phyloP scores from a whole-genome alignment of 495 filamentous ascomycete genomes.

The Hypoxylon intermedium region DNA sequence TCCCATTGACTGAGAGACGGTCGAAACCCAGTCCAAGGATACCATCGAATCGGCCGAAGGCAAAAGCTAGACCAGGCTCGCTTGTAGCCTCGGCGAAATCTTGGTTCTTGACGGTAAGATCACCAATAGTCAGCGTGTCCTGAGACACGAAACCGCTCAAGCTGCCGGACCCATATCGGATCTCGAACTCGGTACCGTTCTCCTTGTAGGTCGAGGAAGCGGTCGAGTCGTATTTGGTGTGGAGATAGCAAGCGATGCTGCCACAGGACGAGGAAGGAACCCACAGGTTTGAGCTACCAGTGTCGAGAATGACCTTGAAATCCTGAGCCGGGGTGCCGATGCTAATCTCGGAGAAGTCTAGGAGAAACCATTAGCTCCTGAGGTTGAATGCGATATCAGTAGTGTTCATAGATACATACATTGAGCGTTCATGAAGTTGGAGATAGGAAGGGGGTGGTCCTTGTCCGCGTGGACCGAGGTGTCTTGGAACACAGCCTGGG shows the following conservation, averaged over 20 bases:
- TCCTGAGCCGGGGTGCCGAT: slow-evolving; percentile 90
- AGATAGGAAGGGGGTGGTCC: slow-evolving; percentile 84
- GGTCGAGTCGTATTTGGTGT: slow-evolving; percentile 93
- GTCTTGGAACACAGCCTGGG: slow-evolving; percentile 79
- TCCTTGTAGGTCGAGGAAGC: slow-evolving; percentile 89
- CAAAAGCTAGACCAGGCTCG: slow-evolving; percentile 96
- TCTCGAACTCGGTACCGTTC: slow-evolving; percentile 92
- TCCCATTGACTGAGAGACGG: slow-evolving; percentile 93
- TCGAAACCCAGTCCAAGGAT: slow-evolving; percentile 96
- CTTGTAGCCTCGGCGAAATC: slow-evolving; percentile 93
- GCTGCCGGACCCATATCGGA: slow-evolving; percentile 94
- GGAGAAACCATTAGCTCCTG: slow-evolving; percentile 33
- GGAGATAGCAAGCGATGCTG: slow-evolving; percentile 98
- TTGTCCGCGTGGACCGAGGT: slow-evolving; percentile 68
- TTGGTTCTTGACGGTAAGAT: slow-evolving; percentile 84
- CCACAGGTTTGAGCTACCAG: slow-evolving; percentile 99
- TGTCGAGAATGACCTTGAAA: slow-evolving; percentile 99
- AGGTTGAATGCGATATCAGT: background rate
- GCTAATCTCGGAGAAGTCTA: slow-evolving; percentile 96
- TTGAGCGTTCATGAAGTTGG: slow-evolving; percentile 98
- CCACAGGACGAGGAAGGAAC: slow-evolving; percentile 89
- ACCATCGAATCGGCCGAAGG: slow-evolving; percentile 97
- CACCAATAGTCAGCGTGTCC: slow-evolving; percentile 85
- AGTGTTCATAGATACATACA: slow-evolving; percentile 65
- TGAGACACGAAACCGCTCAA: slow-evolving; percentile 93